Base-by-base conservation (phyloP, 1,284 basidiomycete genomes). In the Rhizopogon parksii region DNA sequence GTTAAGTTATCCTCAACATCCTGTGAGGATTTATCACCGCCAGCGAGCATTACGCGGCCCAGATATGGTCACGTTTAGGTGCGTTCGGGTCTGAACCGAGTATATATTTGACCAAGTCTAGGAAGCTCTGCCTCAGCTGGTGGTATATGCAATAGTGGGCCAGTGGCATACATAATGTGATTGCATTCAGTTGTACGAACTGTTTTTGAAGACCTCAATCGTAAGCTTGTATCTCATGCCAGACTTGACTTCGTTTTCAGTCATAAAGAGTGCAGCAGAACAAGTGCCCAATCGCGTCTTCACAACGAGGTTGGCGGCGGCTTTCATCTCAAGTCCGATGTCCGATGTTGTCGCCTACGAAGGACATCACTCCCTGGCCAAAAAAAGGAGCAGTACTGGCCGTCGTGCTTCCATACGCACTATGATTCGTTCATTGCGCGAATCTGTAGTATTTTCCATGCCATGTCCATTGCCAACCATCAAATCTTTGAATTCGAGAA, bases 161-260 rank as follows among this genome's bases (percentile, higher is more conserved):
- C 21, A 9, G 27, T 30, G 27, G 3, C 9, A 9, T 32, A 4
- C 30, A 11, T 4, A 32, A 32, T 32, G 11, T 32, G 9, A 32
- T 32, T 12, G 11, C 9, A 65, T 76, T 58, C 56, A 80, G 75
- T 70, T 66, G 62, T 83, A 80, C 36, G 80, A 56, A 38, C 80
- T 79, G 21, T 56, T 79, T 40, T 81, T 71, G 61, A 77, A 83
- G 63, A 80, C 82, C 49, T 75, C 70, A 56, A 78, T 68, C 3
- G 76, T 77, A 53, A 80, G 77, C 60, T 80, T 81, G 64, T 78
- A 82, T 59, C 74, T 79, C 21, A 24, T 24, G 5, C 21, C 21
- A 24, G 21, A 71, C 61, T 83, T 83, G 36, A 81, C 70, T 2
- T 82, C n/a, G 80, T 83, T 60, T 79, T 74, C 17, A 83, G 68